Evolutionary conservation across 208 protist species (phyloP).

Genomic region (Trypanosoma avium): DNA sequence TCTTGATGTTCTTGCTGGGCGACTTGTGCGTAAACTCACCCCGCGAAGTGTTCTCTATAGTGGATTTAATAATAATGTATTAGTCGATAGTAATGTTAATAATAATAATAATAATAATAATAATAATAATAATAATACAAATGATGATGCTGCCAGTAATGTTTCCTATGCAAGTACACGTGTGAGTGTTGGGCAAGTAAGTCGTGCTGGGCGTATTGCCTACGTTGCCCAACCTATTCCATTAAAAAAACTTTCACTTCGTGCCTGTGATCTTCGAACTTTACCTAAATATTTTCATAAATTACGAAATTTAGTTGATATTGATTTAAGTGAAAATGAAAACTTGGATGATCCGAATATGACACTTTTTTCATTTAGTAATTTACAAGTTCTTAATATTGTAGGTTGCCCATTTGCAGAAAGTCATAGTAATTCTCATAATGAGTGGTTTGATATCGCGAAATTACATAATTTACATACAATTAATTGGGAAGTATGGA

Average conservation of each 20-base stretch:
- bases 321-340: slow-evolving; percentile 86
- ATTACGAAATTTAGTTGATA: slow-evolving; percentile 67
- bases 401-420: slow-evolving; percentile 83
- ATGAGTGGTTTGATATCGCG: slow-evolving; percentile 88
- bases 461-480: slow-evolving; percentile 67
- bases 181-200: slow-evolving; percentile 67
- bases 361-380: slow-evolving; percentile 82
- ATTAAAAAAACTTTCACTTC: slow-evolving; percentile 67
- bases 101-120: too few relatives aligned
- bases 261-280: slow-evolving; percentile 63
- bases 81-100: too few relatives aligned
- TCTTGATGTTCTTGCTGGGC: slow-evolving; percentile 81
- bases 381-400: slow-evolving; percentile 77
- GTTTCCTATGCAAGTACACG: slow-evolving; percentile 39
- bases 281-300: slow-evolving; percentile 91
- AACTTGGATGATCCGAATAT: slow-evolving; percentile 83
- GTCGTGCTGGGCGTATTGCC: slow-evolving; percentile 63
- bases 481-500: slow-evolving; percentile 86
- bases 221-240: slow-evolving; percentile 64
- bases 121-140: slow-evolving; percentile 4
- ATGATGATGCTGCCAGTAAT: slow-evolving; percentile 40
- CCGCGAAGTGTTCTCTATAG: neutral
- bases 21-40: slow-evolving; percentile 40
- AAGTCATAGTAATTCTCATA: slow-evolving; percentile 47
- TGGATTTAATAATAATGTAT: neutral